A percentile compares a stretch with the other conserved stretches of the same genome.
Conservation (phyloP, 345 rosid species). For the Hibiscus tridactylites region DNA sequence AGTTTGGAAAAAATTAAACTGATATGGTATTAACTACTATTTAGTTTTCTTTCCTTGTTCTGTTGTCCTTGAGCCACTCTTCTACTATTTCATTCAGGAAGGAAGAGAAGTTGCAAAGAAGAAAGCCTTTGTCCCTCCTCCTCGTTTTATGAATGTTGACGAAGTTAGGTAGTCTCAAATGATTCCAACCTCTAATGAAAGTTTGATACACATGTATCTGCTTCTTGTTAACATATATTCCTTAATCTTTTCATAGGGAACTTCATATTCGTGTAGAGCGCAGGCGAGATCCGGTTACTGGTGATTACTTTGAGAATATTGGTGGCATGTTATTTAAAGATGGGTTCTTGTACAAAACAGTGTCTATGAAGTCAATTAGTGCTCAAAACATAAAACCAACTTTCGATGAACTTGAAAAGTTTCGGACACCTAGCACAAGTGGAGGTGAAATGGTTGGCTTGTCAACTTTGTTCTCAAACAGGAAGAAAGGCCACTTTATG, state of each 20-base stretch:
- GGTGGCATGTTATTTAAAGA: slow-evolving; percentile 81
- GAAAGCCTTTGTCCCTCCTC: slow-evolving; percentile 94
- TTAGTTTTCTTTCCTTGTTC: not conserved
- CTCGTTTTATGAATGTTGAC: slow-evolving; percentile 88
- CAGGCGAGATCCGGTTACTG: slow-evolving; percentile 80
- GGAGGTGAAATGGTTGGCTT: slow-evolving; percentile 69
- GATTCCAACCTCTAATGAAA: not conserved
- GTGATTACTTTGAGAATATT: slow-evolving; percentile 85
- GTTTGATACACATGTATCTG: not conserved
- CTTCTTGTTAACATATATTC: not conserved
- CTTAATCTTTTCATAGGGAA: slow-evolving; percentile 41
- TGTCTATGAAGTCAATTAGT: slow-evolving; percentile 81
- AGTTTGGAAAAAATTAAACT: not conserved
- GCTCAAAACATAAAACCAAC: slow-evolving; percentile 71
- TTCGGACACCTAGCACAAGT: slow-evolving; percentile 66
- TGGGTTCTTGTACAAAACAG: slow-evolving; percentile 78
- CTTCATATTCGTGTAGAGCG: slow-evolving; percentile 91
- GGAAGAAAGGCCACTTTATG: slow-evolving; percentile 97
- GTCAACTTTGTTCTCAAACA: slow-evolving; percentile 76
- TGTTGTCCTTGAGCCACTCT: not conserved
- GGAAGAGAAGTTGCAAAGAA: slow-evolving; percentile 79
- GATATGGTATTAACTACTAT: not conserved
- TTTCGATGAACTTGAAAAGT: slow-evolving; percentile 96
- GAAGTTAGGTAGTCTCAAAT: slow-evolving; percentile 67
- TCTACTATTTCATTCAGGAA: slow-evolving; percentile 41